These are phyloP conservation scores for Myriosclerotinia curreyana DNA, from an alignment of 2,329 filamentous ascomycete genomes.

Conservation along the genomic window DNA sequence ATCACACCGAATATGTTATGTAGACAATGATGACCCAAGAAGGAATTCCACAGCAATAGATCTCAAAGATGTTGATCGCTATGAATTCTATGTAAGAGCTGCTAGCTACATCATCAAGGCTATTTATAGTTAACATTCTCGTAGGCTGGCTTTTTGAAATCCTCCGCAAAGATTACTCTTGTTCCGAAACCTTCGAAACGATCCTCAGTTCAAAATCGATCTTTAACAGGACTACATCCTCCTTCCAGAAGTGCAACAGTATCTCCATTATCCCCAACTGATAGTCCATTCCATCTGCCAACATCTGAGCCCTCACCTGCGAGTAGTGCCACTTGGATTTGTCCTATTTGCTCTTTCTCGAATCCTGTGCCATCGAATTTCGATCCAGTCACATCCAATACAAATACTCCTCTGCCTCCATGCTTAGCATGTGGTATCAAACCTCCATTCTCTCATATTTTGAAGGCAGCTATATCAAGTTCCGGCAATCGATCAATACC, in stretches of 20 bases:
- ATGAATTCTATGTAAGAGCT: constrained; percentile 74
- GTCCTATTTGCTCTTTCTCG: constrained; percentile 91
- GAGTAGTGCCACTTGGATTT: constrained; percentile 82
- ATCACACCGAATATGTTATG: constrained; percentile 92
- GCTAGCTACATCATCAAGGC: neutral
- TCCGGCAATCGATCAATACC: constrained; percentile 54
- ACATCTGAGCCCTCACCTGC: constrained; percentile 48
- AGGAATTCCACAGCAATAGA: constrained; percentile 82
- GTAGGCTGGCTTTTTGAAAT: constrained; percentile 88
- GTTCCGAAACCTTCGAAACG: constrained; percentile 76
- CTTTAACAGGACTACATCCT: constrained; percentile 47
- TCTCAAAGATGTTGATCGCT: constrained; percentile 84
- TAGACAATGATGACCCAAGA: constrained; percentile 82
- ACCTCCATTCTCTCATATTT: constrained; percentile 73
- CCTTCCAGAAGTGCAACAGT: constrained; percentile 48
- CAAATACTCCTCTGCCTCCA: constrained; percentile 76
- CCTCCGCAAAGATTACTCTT: constrained; percentile 88
- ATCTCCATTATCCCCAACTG: constrained; percentile 47
- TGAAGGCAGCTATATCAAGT: constrained; percentile 82
- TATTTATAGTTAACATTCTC: constrained; percentile 28
- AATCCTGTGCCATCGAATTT: constrained; percentile 93
- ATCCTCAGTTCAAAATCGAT: constrained; percentile 55
- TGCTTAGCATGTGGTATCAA: constrained; percentile 94
- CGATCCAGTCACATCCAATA: constrained; percentile 76
- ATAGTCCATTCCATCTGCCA: constrained; percentile 45